A percentile compares a stretch with the other conserved stretches of the same genome.
Conservation (phyloP, 1,139 yeast genomes). For the Geotrichum candidum region DNA sequence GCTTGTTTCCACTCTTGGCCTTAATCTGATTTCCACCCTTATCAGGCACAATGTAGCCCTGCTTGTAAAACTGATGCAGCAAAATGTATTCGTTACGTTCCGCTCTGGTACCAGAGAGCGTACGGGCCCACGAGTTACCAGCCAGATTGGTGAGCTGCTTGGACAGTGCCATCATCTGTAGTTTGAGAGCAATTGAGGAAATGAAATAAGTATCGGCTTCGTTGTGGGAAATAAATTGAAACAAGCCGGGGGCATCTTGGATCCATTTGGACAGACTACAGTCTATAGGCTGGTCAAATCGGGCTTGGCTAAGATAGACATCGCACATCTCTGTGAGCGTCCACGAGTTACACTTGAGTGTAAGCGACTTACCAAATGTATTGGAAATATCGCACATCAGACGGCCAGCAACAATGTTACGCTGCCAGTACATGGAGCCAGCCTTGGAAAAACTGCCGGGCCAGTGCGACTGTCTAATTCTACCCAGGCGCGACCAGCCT, state of each 20-base stretch:
- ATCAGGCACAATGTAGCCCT: constrained; percentile 84
- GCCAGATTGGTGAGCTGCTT: constrained; percentile 90
- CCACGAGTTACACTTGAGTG: constrained; percentile 94
- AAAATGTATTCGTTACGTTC: constrained; percentile 93
- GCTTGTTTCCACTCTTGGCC: constrained; percentile 22
- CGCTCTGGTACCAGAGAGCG: constrained; percentile 91
- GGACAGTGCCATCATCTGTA: constrained; percentile 82
- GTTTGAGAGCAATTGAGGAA: constrained; percentile 71
- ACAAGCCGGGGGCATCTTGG: constrained; percentile 60
- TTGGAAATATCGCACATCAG: constrained; percentile 88
- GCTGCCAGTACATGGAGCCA: constrained; percentile 43
- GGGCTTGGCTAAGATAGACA: constrained; percentile 56
- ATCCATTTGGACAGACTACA: constrained; percentile 47
- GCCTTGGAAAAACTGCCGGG: constrained; percentile 61
- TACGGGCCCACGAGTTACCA: constrained; percentile 96
- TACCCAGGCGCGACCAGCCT: constrained; percentile 81
- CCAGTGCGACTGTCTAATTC: constrained; percentile 63
- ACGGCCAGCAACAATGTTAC: constrained; percentile 79
- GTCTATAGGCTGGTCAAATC: constrained; percentile 69
- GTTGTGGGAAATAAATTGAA: constrained; percentile 69
- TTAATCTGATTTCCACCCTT: constrained; percentile 39
- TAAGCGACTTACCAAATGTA: constrained; percentile 90
- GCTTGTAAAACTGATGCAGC: constrained; percentile 82
- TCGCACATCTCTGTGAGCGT: constrained; percentile 87
- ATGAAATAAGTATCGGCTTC: constrained; percentile 56